Evolutionary conservation across 2,329 filamentous ascomycete genomes (phyloP).

Genomic region (Fonsecaea pedrosoi): DNA sequence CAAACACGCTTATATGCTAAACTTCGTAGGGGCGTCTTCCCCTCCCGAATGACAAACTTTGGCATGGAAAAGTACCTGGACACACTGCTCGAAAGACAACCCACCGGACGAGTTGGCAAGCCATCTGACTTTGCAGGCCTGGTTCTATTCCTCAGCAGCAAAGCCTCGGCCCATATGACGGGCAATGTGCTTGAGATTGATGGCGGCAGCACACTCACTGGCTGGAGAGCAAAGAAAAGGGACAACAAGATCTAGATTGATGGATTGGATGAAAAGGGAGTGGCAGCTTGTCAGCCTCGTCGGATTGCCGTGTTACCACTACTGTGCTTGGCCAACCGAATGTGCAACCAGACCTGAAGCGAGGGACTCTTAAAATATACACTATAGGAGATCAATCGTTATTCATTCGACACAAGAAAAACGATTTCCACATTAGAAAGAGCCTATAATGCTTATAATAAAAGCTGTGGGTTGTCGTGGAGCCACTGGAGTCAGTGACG

Average conservation of each 20-base stretch:
- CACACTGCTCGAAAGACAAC: slow-evolving; percentile 54
- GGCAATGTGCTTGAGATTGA: slow-evolving; percentile 56
- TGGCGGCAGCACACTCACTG: slow-evolving; percentile 53
- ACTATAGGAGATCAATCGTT: neutral
- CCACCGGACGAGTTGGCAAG: slow-evolving; percentile 56
- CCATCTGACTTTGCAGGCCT: slow-evolving; percentile 57
- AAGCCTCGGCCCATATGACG: slow-evolving; percentile 53
- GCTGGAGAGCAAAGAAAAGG: slow-evolving; percentile 48
- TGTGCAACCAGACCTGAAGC: neutral
- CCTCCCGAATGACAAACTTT: slow-evolving; percentile 62
- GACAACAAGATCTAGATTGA: slow-evolving; percentile 37
- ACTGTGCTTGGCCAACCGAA: neutral
- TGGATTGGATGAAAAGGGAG: neutral
- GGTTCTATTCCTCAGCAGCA: slow-evolving; percentile 53
- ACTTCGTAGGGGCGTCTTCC: slow-evolving; percentile 53
- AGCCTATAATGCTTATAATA: neutral
- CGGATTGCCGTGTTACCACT: neutral
- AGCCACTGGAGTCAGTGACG: neutral
- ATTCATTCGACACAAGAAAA: neutral
- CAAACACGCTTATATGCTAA: slow-evolving; percentile 9
- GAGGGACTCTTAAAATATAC: neutral
- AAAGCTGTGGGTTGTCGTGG: neutral
- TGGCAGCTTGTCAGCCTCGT: neutral
- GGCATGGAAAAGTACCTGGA: slow-evolving; percentile 59
- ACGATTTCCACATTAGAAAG: neutral